Percentiles rank a stretch among this genome's conserved stretches.
Evolutionary conservation across 805 yeast genomes (phyloP).

Genomic region (Metschnikowia henanensis): DNA sequence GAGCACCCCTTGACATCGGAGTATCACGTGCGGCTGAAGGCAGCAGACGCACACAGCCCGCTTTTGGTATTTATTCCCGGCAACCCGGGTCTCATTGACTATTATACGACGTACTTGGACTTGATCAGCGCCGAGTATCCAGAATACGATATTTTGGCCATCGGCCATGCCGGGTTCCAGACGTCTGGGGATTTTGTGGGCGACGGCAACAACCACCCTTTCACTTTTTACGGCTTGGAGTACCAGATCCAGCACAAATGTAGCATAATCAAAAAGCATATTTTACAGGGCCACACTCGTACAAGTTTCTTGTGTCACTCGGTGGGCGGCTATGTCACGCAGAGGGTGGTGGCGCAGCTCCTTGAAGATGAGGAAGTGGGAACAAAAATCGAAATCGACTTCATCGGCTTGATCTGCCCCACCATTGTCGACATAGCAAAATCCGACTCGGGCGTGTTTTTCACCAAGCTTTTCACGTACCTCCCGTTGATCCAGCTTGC

Average conservation of each 20-base stretch:
- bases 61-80: constrained; percentile 69
- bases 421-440: constrained; percentile 63
- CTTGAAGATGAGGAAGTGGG: constrained; percentile 24
- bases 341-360: constrained; percentile 44
- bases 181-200: constrained; percentile 29
- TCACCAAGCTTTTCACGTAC: constrained; percentile 25
- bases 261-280: constrained; percentile 42
- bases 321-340: constrained; percentile 65
- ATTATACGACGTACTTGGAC: constrained; percentile 55
- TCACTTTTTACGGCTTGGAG: constrained; percentile 40
- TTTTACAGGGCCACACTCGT: constrained; percentile 22
- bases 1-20: constrained; percentile 29
- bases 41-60: constrained; percentile 21
- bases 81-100: constrained; percentile 72
- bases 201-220: constrained; percentile 11
- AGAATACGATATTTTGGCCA: constrained; percentile 51
- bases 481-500: constrained; percentile 34
- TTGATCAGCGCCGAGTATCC: constrained; percentile 43
- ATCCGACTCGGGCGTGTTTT: constrained; percentile 34
- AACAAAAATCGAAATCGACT: constrained; percentile 31
- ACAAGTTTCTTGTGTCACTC: constrained; percentile 66
- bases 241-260: constrained; percentile 62
- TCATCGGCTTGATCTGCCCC: constrained; percentile 68
- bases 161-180: constrained; percentile 64
- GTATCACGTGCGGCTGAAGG: constrained; percentile 16